Conservation (phyloP, 495 filamentous ascomycete genomes). For the Aspergillus panamensis region DNA sequence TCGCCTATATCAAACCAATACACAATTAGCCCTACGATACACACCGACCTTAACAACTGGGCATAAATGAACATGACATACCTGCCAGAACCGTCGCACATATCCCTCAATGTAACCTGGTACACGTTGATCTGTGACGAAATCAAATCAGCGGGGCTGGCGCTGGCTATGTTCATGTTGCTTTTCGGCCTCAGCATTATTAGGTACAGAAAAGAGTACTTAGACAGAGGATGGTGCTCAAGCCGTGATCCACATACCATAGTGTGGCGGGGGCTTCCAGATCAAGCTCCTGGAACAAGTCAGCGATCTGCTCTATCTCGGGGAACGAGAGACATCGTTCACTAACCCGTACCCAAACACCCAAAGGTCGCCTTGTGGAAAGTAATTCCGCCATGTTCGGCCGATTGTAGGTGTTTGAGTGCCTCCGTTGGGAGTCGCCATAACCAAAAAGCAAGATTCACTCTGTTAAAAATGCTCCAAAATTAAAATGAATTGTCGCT, state of each 20-base stretch:
- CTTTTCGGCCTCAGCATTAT: neutral
- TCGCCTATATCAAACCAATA: constrained; percentile 26
- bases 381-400: constrained; percentile 43
- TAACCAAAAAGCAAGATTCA: constrained; percentile 1
- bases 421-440: constrained; percentile 26
- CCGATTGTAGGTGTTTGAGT: constrained; percentile 31
- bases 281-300: constrained; percentile 71
- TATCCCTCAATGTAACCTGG: constrained; percentile 93
- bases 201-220: neutral
- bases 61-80: constrained; percentile 35
- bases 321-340: neutral
- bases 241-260: constrained; percentile 56
- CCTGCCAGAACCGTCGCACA: constrained; percentile 98
- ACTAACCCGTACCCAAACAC: constrained; percentile 87
- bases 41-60: neutral
- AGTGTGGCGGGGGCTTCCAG: constrained; percentile 97
- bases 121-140: constrained; percentile 66
- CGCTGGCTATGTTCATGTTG: neutral
- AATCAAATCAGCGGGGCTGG: neutral
- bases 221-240: neutral
- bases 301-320: constrained; percentile 2
- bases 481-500: no score
- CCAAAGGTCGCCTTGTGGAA: constrained; percentile 67
- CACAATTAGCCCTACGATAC: neutral
- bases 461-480: no score